Base-by-base conservation (phyloP, 202 grass and related monocot species). In the Digitaria exilis region DNA sequence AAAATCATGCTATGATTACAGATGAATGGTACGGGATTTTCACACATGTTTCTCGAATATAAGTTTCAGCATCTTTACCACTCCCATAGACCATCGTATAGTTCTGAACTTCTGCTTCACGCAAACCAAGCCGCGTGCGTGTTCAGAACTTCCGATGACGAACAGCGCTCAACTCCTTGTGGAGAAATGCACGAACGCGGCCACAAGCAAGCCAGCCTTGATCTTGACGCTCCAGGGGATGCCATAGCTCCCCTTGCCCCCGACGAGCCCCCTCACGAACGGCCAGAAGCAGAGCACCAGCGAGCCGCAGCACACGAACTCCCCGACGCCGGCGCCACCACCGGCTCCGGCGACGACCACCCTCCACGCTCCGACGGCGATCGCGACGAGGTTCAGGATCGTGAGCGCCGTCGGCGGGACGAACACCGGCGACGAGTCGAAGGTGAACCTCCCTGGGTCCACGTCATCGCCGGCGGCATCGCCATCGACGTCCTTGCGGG, bases 221-320 rank as follows among this genome's bases (percentile, higher is more conserved):
- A 48, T 30, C 45, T 54, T 85, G 55, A 88, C 64, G 25, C 39
- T 56, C 88, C 82, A 90, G 0, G 88, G 88, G 70, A 90, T 88
- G 2, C 91, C 88, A 22, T 88, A 80, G 13, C 75, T 84, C 10
- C 82, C 85, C 6, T 21, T 88, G 48, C 9, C 42, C n/a, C 82
- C 65, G 2, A 32, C 62, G 21, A 93, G 79, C 8, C 91, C 88
- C 50, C 75, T 88, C 32, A 88, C 49, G 61, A 93, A 93, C 2
- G 88, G 88, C 88, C 46, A 84, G 74, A 93, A 77, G 75, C 82
- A 83, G 16, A 93, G 5, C 85, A 88, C 19, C 57, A 81, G 17
- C 85, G 82, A 90, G 3, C 41, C 79, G 25, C 79, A 81, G 16
- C 71, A 86, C 9, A 46, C 21, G 28, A 91, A 78, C 54, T 94